phyloP scores from a whole-genome alignment of 2,329 filamentous ascomycete genomes.

The Diaporthe australafricana region DNA sequence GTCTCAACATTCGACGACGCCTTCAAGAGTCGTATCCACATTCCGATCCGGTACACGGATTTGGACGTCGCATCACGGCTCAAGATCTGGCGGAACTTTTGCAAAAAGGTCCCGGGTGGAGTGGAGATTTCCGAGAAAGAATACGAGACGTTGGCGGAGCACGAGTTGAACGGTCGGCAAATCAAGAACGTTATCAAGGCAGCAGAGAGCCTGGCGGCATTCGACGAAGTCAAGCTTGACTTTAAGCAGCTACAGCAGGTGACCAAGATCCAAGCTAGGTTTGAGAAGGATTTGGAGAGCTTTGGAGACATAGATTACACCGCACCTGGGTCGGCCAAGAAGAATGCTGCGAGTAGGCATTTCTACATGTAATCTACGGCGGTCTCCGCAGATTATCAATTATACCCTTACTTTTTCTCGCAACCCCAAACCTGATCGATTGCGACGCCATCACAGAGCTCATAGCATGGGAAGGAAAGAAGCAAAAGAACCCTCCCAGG shows the following conservation, averaged over 20 bases:
- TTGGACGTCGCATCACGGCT: slow-evolving; percentile 28
- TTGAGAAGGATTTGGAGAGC: slow-evolving; percentile 45
- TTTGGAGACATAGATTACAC: slow-evolving; percentile 39
- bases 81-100: slow-evolving; percentile 40
- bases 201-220: slow-evolving; percentile 48
- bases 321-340: slow-evolving; percentile 34
- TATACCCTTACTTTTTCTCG: slow-evolving; percentile 16
- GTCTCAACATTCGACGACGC: slow-evolving; percentile 55
- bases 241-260: slow-evolving; percentile 45
- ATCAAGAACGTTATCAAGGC: slow-evolving; percentile 46
- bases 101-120: slow-evolving; percentile 38
- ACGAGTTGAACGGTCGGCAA: slow-evolving; percentile 44
- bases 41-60: slow-evolving; percentile 48
- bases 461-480: background rate
- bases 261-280: slow-evolving; percentile 46
- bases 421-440: background rate
- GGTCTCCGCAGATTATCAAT: background rate
- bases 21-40: slow-evolving; percentile 52
- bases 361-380: slow-evolving; percentile 30
- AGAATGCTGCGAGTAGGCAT: slow-evolving; percentile 31
- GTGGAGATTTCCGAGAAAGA: slow-evolving; percentile 42
- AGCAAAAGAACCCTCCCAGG: background rate
- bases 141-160: slow-evolving; percentile 39
- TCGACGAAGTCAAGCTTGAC: slow-evolving; percentile 44
- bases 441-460: background rate